Conservation (phyloP, 140 eudicot genomes). For the Cichorium intybus region DNA sequence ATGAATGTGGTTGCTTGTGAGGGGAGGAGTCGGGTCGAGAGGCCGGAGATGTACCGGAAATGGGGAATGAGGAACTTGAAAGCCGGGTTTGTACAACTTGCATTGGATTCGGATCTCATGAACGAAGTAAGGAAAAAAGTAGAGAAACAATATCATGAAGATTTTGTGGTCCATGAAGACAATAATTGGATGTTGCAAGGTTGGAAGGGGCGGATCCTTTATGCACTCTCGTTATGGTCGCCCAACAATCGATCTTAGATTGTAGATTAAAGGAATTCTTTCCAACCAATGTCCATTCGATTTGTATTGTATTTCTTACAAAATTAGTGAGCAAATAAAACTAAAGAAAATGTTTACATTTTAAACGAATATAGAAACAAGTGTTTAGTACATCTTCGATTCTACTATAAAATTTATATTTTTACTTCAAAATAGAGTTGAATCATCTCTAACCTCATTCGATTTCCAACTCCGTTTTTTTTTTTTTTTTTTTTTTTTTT, state of each 20-base stretch:
- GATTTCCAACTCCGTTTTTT: too few relatives aligned
- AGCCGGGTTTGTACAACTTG: conserved; percentile 45
- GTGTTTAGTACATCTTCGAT: too few relatives aligned
- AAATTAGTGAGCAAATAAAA: background rate
- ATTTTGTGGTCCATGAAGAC: conserved; percentile 51
- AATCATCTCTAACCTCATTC: too few relatives aligned
- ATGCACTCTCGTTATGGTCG: conserved; percentile 48
- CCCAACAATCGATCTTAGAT: conserved; percentile 10
- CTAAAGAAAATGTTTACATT: background rate
- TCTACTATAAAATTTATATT: too few relatives aligned
- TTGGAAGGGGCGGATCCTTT: conserved; percentile 56
- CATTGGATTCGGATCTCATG: conserved; percentile 31
- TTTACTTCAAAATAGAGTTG: too few relatives aligned
- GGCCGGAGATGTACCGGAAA: conserved; percentile 51
- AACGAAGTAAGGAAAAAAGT: conserved; percentile 32
- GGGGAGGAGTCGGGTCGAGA: conserved; percentile 44
- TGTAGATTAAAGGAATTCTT: background rate
- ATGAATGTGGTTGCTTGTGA: conserved; percentile 51
- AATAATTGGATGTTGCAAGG: conserved; percentile 56
- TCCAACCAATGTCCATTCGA: background rate
- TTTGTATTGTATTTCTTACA: background rate
- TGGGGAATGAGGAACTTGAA: conserved; percentile 35
- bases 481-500: too few relatives aligned
- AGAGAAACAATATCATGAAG: conserved; percentile 32
- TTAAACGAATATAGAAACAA: background rate